A percentile compares a stretch with the other conserved stretches of the same genome.
phyloP scores from a whole-genome alignment of 345 rosid species.

The Camelina neglecta region DNA sequence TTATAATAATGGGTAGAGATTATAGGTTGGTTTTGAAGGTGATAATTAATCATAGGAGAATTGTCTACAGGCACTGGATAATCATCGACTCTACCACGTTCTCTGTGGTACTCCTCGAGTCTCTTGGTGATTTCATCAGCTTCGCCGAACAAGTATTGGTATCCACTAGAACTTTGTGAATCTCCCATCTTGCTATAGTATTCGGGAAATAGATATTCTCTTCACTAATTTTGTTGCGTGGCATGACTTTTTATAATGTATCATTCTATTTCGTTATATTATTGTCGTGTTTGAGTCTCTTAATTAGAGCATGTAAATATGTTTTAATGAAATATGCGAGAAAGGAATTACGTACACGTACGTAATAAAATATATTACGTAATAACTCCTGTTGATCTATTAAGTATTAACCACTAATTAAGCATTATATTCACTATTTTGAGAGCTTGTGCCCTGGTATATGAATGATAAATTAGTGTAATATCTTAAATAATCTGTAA shows the following conservation, averaged over 20 bases:
- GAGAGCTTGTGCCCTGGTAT: no score
- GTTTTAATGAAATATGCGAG: neutral
- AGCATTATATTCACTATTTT: neutral
- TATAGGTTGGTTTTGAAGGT: conserved; percentile 3
- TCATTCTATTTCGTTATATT: neutral
- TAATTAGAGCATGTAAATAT: conserved; percentile 24
- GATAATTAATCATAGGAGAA: conserved; percentile 5
- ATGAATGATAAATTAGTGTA: no score
- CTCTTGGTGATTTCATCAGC: conserved; percentile 33
- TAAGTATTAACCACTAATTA: neutral
- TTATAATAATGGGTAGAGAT: neutral
- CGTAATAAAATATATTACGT: neutral
- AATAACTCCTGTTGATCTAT: no score
- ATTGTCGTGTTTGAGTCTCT: conserved; percentile 28
- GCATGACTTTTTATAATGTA: conserved; percentile 10
- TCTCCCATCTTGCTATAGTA: conserved; percentile 11
- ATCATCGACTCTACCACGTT: conserved; percentile 10
- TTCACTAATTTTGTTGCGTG: conserved; percentile 19
- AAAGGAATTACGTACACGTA: neutral
- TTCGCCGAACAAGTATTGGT: conserved; percentile 30
- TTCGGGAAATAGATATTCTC: neutral
- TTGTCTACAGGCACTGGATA: neutral
- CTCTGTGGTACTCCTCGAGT: conserved; percentile 5
- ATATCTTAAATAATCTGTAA: neutral
- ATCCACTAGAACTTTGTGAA: neutral